These are phyloP conservation scores for Olyra latifolia DNA, from an alignment of 176 grass and related monocot genomes.

Conservation along the genomic window DNA sequence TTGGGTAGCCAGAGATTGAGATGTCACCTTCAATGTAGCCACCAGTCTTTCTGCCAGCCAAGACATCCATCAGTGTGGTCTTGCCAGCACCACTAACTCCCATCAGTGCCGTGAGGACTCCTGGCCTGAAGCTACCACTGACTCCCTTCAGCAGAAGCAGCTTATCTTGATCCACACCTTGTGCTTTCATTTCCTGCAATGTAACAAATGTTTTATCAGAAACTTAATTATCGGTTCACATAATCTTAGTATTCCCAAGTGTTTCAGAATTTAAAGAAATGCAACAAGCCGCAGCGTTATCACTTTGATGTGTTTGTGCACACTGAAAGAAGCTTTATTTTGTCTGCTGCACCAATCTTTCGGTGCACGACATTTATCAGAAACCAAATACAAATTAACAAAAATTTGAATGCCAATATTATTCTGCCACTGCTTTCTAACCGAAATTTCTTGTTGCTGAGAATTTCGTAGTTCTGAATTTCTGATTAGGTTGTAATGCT, in stretches of 20 bases:
- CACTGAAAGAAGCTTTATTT: neutral
- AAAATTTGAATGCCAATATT: neutral
- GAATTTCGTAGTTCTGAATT: neutral
- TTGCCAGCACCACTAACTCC: conserved; percentile 65
- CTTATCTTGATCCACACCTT: conserved; percentile 60
- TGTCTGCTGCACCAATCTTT: neutral
- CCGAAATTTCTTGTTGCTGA: neutral
- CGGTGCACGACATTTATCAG: neutral
- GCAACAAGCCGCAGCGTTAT: neutral
- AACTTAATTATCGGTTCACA: neutral
- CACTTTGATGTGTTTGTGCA: neutral
- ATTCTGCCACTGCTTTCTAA: neutral
- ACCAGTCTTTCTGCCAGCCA: conserved; percentile 59
- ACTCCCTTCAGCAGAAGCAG: conserved; percentile 57
- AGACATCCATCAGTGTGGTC: conserved; percentile 69
- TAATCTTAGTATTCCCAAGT: neutral
- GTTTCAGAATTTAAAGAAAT: neutral
- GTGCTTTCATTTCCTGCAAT: conserved; percentile 69
- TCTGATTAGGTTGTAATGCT: neutral
- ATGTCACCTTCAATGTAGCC: conserved; percentile 69
- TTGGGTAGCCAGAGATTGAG: conserved; percentile 58
- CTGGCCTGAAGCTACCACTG: conserved; percentile 58
- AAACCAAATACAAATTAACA: neutral
- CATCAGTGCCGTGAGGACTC: conserved; percentile 60
- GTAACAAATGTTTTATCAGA: neutral